Conservation (phyloP, 2,329 filamentous ascomycete species). For the Botryosphaeria agaves region DNA sequence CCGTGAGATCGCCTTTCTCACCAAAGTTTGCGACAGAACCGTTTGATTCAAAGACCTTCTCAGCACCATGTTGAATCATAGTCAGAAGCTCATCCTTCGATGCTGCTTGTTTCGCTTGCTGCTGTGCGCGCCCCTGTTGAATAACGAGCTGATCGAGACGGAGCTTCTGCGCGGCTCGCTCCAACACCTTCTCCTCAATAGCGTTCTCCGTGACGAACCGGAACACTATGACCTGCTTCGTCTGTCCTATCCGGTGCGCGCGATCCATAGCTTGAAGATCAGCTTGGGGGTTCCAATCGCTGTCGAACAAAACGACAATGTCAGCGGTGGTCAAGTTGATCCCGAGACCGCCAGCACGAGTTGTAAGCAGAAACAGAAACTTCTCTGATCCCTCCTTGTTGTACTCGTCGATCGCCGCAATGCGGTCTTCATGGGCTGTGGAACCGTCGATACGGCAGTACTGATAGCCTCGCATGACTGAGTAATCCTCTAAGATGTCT, state of each 20-base stretch:
- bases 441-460: slow-evolving; percentile 97
- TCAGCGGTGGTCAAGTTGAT: slow-evolving; percentile 94
- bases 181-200: slow-evolving; percentile 95
- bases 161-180: slow-evolving; percentile 90
- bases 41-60: slow-evolving; percentile 71
- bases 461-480: slow-evolving; percentile 83
- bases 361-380: slow-evolving; percentile 90
- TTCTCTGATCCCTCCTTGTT: slow-evolving; percentile 93
- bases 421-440: slow-evolving; percentile 93
- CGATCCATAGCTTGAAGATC: slow-evolving; percentile 98
- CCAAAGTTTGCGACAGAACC: slow-evolving; percentile 43
- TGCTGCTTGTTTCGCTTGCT: slow-evolving; percentile 74
- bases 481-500: slow-evolving; percentile 96
- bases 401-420: slow-evolving; percentile 95
- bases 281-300: slow-evolving; percentile 97
- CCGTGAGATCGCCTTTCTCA: slow-evolving; percentile 47
- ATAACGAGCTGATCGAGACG: slow-evolving; percentile 95
- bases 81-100: slow-evolving; percentile 91
- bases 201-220: slow-evolving; percentile 95
- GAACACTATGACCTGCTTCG: slow-evolving; percentile 93
- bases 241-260: slow-evolving; percentile 95
- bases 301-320: slow-evolving; percentile 92
- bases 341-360: slow-evolving; percentile 83
- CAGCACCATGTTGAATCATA: slow-evolving; percentile 99
- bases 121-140: slow-evolving; percentile 87